These are phyloP conservation scores for Epicoccum sorghinum DNA, from an alignment of 2,329 filamentous ascomycete genomes.

Conservation along the genomic window DNA sequence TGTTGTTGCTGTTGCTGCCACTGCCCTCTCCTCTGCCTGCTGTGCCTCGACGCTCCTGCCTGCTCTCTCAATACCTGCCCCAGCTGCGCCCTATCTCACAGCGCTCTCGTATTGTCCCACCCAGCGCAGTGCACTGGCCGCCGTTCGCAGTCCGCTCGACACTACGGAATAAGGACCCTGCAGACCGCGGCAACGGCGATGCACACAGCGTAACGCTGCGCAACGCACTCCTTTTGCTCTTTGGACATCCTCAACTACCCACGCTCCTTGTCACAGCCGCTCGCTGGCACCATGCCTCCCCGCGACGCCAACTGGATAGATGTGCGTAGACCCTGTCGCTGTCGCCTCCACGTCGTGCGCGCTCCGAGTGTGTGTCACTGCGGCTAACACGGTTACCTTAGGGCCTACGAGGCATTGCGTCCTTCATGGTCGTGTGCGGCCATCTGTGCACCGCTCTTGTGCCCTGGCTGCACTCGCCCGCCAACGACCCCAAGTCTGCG, in stretches of 20 bases:
- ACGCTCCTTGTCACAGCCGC: slow-evolving; percentile 9
- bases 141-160: slow-evolving; percentile 1
- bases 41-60: neutral
- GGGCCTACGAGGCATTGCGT: slow-evolving; percentile 52
- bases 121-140: neutral
- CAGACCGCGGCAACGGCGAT: slow-evolving; percentile 11
- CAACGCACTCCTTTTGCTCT: slow-evolving; percentile 11
- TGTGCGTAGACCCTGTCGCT: slow-evolving; percentile 24
- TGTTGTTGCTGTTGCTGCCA: neutral
- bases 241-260: slow-evolving; percentile 17
- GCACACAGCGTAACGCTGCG: slow-evolving; percentile 11
- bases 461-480: slow-evolving; percentile 49
- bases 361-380: slow-evolving; percentile 16
- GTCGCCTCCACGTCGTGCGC: neutral
- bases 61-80: neutral
- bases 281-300: slow-evolving; percentile 36
- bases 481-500: slow-evolving; percentile 50
- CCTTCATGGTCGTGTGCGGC: slow-evolving; percentile 51
- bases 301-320: slow-evolving; percentile 50
- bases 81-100: neutral
- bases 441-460: slow-evolving; percentile 52
- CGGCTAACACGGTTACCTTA: slow-evolving; percentile 33
- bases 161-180: slow-evolving; percentile 3
- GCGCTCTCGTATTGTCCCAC: neutral
- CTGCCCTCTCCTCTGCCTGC: neutral